Evolutionary conservation across 345 rosid genomes (phyloP).

Genomic region (Excoecaria cochinchinensis): DNA sequence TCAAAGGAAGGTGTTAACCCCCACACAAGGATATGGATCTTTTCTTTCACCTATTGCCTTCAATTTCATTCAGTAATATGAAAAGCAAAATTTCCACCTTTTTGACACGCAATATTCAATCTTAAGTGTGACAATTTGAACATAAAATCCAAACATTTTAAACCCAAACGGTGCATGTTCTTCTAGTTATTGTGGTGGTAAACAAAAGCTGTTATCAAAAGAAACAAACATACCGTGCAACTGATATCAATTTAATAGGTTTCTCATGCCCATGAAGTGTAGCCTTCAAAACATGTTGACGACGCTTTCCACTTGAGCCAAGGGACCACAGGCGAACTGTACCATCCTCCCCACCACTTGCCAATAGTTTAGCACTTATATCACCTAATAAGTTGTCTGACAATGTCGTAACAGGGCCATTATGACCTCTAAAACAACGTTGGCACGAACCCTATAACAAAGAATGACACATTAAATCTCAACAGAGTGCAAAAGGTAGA

Average conservation of each 20-base stretch:
- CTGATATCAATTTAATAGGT: conserved; percentile 53
- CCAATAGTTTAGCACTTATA: conserved; percentile 41
- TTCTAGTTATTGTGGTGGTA: conserved; percentile 6
- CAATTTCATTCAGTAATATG: background rate
- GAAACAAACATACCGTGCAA: conserved; percentile 53
- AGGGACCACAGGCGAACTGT: conserved; percentile 73
- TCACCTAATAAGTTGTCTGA: conserved; percentile 64
- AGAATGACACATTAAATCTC: background rate
- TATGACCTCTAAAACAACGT: conserved; percentile 58
- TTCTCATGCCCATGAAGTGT: conserved; percentile 63
- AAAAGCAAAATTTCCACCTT: background rate
- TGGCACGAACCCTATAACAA: conserved; percentile 52
- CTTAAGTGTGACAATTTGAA: too few species aligned
- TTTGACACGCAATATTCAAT: background rate
- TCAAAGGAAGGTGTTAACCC: conserved; percentile 1
- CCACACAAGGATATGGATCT: background rate
- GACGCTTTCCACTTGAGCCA: conserved; percentile 50
- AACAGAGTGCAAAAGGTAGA: background rate
- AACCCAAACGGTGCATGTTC: background rate
- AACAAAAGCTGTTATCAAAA: conserved; percentile 11
- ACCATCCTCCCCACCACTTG: conserved; percentile 75
- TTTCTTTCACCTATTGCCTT: background rate
- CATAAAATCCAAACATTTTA: background rate
- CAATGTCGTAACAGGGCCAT: conserved; percentile 51
- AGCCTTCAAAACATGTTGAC: conserved; percentile 58